phyloP scores from a whole-genome alignment of 2,329 filamentous ascomycete genomes.

The Harringtonia aguacate region DNA sequence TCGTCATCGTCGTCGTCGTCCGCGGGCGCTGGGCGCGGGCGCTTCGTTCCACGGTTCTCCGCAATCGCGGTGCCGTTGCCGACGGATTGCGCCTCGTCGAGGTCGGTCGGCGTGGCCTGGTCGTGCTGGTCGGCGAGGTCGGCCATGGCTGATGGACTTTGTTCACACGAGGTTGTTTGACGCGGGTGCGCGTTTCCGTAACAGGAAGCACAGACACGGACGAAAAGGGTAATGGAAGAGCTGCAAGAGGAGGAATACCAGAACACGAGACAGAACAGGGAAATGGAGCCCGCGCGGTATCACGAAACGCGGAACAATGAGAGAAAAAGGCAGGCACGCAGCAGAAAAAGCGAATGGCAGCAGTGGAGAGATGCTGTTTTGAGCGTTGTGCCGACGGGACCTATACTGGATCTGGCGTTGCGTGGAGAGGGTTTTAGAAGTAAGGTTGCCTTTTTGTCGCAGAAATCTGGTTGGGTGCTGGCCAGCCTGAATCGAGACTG shows the following conservation, averaged over 20 bases:
- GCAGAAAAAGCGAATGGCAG: conserved; percentile 38
- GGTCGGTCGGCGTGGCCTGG: conserved; percentile 62
- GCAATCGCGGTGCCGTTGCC: conserved; percentile 59
- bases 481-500: conserved; percentile 34
- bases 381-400: conserved; percentile 51
- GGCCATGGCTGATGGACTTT: conserved; percentile 58
- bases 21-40: conserved; percentile 66
- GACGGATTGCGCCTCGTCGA: conserved; percentile 60
- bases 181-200: no score
- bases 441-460: conserved; percentile 34
- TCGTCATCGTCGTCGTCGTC: conserved; percentile 97
- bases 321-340: conserved; percentile 1
- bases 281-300: conserved; percentile 22
- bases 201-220: neutral
- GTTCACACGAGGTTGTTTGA: no score
- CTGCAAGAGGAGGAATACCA: neutral
- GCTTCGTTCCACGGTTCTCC: conserved; percentile 80
- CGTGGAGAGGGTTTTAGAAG: conserved; percentile 35
- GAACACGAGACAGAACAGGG: neutral
- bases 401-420: conserved; percentile 56
- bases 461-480: conserved; percentile 44
- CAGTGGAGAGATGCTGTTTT: conserved; percentile 55
- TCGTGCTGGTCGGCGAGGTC: conserved; percentile 72
- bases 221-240: neutral
- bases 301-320: conserved; percentile 26